phyloP scores from a whole-genome alignment of 768 basidiomycete genomes.

The Tephrocybe rancida region DNA sequence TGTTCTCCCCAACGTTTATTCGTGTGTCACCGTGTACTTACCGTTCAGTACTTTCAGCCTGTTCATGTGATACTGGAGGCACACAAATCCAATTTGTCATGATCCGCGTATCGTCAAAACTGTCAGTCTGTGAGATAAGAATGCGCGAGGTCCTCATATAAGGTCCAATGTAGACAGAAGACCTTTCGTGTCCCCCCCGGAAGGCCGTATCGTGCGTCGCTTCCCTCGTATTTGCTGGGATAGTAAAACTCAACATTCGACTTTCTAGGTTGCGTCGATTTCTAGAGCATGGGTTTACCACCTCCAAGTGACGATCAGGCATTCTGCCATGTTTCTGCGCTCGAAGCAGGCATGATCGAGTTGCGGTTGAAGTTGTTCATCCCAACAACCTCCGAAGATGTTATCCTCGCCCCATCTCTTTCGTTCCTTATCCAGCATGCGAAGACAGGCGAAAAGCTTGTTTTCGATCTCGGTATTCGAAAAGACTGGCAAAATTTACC shows the following conservation, averaged over 20 bases:
- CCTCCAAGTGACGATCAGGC: constrained; percentile 41
- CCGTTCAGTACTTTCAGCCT: too few relatives aligned
- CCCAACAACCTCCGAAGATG: constrained; percentile 23
- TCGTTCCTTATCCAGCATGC: constrained; percentile 55
- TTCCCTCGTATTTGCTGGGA: too few relatives aligned
- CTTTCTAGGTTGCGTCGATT: too few relatives aligned
- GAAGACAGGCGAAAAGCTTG: constrained; percentile 31
- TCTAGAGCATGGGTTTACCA: constrained; percentile 39
- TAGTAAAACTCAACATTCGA: too few relatives aligned
- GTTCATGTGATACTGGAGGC: not conserved
- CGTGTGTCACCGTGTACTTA: too few relatives aligned
- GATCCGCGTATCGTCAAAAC: too few relatives aligned
- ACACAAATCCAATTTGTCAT: not conserved
- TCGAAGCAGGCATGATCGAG: constrained; percentile 48
- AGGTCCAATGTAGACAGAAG: too few relatives aligned
- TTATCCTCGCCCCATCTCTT: constrained; percentile 42
- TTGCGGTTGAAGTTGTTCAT: constrained; percentile 40
- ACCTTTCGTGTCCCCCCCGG: too few relatives aligned
- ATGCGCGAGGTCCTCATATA: too few relatives aligned
- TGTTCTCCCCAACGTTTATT: too few relatives aligned
- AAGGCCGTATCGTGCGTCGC: too few relatives aligned
- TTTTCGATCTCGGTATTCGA: constrained; percentile 62
- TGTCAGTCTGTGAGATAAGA: too few relatives aligned
- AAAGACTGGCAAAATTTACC: constrained; percentile 45
- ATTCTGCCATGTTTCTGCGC: constrained; percentile 53